Base-by-base conservation (phyloP, 1,284 basidiomycete genomes). In the Microbotryum lychnidis-dioicae region DNA sequence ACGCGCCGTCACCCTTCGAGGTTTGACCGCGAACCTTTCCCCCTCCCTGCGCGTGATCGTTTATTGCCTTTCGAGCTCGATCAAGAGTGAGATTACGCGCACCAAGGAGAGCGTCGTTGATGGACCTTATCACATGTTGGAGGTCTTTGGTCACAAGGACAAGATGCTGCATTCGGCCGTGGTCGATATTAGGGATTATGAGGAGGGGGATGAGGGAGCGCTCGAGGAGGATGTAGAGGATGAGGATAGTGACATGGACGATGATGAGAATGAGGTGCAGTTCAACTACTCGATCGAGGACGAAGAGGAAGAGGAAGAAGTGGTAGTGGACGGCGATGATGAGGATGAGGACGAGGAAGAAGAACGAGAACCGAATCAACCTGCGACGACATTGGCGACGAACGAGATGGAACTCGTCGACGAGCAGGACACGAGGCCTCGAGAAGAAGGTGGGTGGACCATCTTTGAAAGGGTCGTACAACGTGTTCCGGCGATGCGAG, bases 251-350 rank as follows among this genome's bases (percentile, higher is more conserved):
- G 37, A 46, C 25, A 27, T n/a, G 21, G 56, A 51, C 42, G 56
- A 46, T 25, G 56, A 21, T 5, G 25, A 20, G 48, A 16, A 21
- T 10, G 48, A 49, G 48, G 48, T n/a, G 6, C 14, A n/a, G 48
- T 27, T 49, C 14, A 54, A 61, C 29, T 59, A 61, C 1, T 63
- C 63, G 49, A 61, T 60, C 8, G 31, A 31, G 31, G 8, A 31
- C 7, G 60, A 57, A 23, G 58, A 60, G 8, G 64, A 63, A 27
- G 60, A 59, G 6, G 47, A 33, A 7, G 49, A 52, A 4, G 56
- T 51, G 9, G 57, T 42, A 7, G 61, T 48, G 18, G 57, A 48
- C 5, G 54, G 57, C n/a, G 44, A 63, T 20, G 23, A 54, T 33
- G 37, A n/a, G n/a, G n/a, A 58, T 16, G 37, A 48, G 21, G 50